Evolutionary conservation across 768 basidiomycete species (phyloP), one percentile per base, ranked within the genome.

Genomic region (Psilocybe sp.): DNA sequence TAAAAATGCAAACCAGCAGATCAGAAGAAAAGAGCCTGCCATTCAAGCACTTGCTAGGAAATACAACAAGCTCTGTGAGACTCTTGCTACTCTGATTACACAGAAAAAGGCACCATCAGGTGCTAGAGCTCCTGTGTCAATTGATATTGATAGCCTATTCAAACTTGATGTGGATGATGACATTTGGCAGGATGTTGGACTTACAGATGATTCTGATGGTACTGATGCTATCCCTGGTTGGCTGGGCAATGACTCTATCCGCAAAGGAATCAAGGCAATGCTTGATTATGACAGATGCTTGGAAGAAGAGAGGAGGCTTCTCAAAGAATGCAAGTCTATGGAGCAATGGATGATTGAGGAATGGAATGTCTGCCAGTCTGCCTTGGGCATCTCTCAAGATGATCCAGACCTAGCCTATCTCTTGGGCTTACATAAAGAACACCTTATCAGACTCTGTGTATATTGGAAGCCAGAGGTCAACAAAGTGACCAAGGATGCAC

Each of bases 61-160:
- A 1, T 70, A 65, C 55, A 72, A 72, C 49, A 58, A 57, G 8
- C 44, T 67, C 18, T 62, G 61, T 33, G 41, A 41, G 4, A 42
- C 55, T 7, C 50, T 70, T n/a, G n/a, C n/a, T n/a, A n/a, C n/a
- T 44, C 38, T 63, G 1, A 65, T 66, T 19, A 16, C 28, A 1
- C 18, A 51, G 6, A 13, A 44, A 7, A 47, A 52, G 31, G 66
- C 66, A 6, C 65, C 68, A 1, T 31, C 18, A 3, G 49, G 55
- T 28, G 59, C 64, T 11, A 13, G 60, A 9, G 33, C 50, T 1
- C 70, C 68, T 12, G 16, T 36, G 1, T 9, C 6, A 23, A 46
- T 46, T 36, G 34, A 14, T 6, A 13, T 8, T 39, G 28, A 39
- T 11, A n/a, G 35, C 5, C 44, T 51, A 7, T 45, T 45, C 23